Evolutionary conservation across 2,329 filamentous ascomycete genomes (phyloP).

Genomic region (Calonectria naviculata): DNA sequence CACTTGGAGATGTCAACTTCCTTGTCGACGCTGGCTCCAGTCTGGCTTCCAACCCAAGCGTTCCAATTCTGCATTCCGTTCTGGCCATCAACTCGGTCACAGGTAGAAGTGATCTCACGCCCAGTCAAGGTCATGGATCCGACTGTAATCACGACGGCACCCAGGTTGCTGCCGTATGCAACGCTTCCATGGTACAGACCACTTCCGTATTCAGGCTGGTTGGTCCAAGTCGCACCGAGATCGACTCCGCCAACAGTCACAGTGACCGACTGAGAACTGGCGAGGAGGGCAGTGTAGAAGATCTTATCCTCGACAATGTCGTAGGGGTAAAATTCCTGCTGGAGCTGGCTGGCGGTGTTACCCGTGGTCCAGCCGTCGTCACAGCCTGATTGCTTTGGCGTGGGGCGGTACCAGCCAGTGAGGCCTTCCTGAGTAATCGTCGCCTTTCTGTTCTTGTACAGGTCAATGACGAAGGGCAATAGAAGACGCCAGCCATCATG

Average conservation of each 20-base stretch:
- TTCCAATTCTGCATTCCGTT: neutral
- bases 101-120: neutral
- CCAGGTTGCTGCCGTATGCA: neutral
- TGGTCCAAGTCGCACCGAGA: neutral
- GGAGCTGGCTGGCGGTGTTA: neutral
- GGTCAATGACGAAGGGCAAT: neutral
- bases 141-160: neutral
- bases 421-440: neutral
- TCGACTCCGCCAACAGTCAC: neutral
- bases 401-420: neutral
- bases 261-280: neutral
- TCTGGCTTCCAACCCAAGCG: constrained; percentile 3
- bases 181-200: constrained; percentile 5
- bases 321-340: neutral
- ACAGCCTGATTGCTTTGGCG: constrained; percentile 4
- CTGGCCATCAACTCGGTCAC: neutral
- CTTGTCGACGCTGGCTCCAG: neutral
- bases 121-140: neutral
- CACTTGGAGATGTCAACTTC: constrained; percentile 7
- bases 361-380: neutral
- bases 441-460: constrained; percentile 3
- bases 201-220: constrained; percentile 1
- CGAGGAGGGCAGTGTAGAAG: neutral
- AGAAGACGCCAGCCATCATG: constrained; percentile 3
- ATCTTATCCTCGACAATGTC: constrained; percentile 3